phyloP scores from a whole-genome alignment of 768 basidiomycete species.

The Mycena metata region DNA sequence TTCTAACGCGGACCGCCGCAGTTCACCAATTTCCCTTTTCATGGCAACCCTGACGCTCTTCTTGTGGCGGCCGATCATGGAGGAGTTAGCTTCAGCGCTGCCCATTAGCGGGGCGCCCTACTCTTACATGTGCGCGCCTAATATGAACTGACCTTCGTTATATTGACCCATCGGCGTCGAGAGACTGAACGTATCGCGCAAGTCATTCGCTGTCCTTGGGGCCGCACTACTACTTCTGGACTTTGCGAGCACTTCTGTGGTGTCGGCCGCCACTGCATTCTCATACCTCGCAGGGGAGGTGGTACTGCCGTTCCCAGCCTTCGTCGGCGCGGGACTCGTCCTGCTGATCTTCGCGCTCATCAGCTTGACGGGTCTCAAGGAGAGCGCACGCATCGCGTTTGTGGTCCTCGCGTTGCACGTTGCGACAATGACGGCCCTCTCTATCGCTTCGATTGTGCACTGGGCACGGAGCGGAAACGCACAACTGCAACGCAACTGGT shows the following conservation, averaged over 20 bases:
- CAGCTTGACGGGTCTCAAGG: conserved; percentile 70
- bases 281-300: conserved; percentile 78
- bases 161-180: neutral
- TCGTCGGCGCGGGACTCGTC: conserved; percentile 66
- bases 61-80: conserved; percentile 82
- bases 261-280: conserved; percentile 80
- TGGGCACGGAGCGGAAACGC: conserved; percentile 66
- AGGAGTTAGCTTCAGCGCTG: conserved; percentile 77
- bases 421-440: conserved; percentile 68
- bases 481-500: conserved; percentile 71
- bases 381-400: conserved; percentile 73
- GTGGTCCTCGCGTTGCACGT: conserved; percentile 73
- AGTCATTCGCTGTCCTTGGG: conserved; percentile 72
- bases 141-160: neutral
- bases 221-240: conserved; percentile 80
- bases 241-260: conserved; percentile 75
- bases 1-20: conserved; percentile 39
- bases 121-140: conserved; percentile 67
- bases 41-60: conserved; percentile 73
- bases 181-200: conserved; percentile 75
- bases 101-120: conserved; percentile 81
- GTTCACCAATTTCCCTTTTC: conserved; percentile 78
- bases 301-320: conserved; percentile 66
- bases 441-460: conserved; percentile 61
- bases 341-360: conserved; percentile 66